Base-by-base conservation (phyloP, 1,139 yeast species). In the Saccharomyces hybrid region DNA sequence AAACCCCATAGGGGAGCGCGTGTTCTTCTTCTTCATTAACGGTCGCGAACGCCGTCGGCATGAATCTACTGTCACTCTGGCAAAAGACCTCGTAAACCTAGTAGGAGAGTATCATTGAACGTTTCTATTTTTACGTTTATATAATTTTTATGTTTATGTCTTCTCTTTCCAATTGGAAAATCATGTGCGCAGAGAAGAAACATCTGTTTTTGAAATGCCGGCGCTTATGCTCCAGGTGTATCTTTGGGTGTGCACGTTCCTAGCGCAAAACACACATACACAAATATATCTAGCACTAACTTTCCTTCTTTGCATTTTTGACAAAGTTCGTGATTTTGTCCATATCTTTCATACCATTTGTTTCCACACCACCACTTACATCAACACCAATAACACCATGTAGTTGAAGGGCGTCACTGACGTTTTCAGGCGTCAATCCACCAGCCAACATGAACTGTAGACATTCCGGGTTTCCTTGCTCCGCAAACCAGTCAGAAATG, bases 291-390 rank as follows among this genome's bases (percentile, higher is more conserved):
- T 2, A 32, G 25, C 2, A 16, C 5, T 16, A 9, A 16, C n/a
- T 6, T 5, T 46, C 13, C n/a, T 48, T 46, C 51, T 68, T 70
- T 6, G 83, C 93, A 59, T 77, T 77, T 9, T 58, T 58, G 8
- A 91, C 75, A 70, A 90, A 91, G 16, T 61, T 57, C 54, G 67
- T 67, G 42, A 91, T 81, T 70, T 89, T 89, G 0, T 58, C 68
- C 51, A 74, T 63, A 67, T 89, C 96, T 70, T 91, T 93, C 2
- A 64, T 70, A 3, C 96, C 96, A 23, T 78, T 72, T 1, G 88
- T 81, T 62, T 89, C 99, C 1, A 91, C 96, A 1, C 99, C 99
- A 13, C 97, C 93, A 66, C 97, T 86, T 7, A 93, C 98, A 70
- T 93, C 99, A 32, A 86, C 93, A 1, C 97, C 98, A 47, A 83